These are phyloP conservation scores for Brassica carinata DNA, from an alignment of 345 rosid genomes.

Conservation along the genomic window DNA sequence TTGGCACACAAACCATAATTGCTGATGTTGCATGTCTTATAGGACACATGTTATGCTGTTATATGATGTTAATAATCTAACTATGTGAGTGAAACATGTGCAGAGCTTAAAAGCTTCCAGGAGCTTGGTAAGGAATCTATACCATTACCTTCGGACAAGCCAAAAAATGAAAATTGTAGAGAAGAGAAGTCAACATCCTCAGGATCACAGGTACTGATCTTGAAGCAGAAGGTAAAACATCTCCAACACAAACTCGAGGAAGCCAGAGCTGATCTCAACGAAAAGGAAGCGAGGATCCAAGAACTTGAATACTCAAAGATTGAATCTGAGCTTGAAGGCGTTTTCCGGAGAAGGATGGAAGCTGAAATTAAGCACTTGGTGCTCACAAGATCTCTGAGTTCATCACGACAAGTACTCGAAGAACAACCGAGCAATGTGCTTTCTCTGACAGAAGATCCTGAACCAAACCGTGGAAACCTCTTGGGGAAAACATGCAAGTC, in stretches of 20 bases:
- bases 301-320: conserved; percentile 63
- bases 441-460: conserved; percentile 49
- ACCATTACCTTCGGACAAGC: conserved; percentile 37
- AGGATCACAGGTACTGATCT: conserved; percentile 47
- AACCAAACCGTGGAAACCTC: conserved; percentile 41
- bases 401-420: conserved; percentile 42
- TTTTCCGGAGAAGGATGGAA: conserved; percentile 70
- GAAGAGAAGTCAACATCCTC: conserved; percentile 39
- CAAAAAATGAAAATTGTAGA: conserved; percentile 30
- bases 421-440: conserved; percentile 43
- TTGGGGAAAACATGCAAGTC: conserved; percentile 50
- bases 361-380: conserved; percentile 68
- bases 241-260: conserved; percentile 56
- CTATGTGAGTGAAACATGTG: conserved; percentile 28
- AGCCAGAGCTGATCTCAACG: conserved; percentile 46
- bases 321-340: conserved; percentile 62
- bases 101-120: conserved; percentile 62
- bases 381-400: conserved; percentile 44
- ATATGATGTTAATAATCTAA: conserved; percentile 13
- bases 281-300: conserved; percentile 54
- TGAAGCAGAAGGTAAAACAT: conserved; percentile 51
- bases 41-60: not conserved
- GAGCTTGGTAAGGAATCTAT: conserved; percentile 53
- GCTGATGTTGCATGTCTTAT: not conserved
- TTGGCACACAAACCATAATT: conserved; percentile 24